A percentile compares a stretch with the other conserved stretches of the same genome.
These are phyloP conservation scores for Nemania sp. DNA, from an alignment of 2,329 filamentous ascomycete species.

Conservation along the genomic window DNA sequence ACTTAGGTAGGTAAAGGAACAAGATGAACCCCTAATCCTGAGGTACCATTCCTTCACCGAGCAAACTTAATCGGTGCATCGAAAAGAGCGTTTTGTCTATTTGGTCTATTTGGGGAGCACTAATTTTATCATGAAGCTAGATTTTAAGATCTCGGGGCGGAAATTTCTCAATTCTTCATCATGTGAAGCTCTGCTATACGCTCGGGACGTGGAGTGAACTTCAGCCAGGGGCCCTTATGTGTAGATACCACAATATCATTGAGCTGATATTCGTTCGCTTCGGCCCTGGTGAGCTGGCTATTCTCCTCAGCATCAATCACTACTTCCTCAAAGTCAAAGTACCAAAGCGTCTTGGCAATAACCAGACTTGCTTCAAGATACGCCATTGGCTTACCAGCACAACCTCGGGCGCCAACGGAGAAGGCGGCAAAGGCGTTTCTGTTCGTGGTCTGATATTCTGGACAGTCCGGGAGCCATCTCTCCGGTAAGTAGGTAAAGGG, in stretches of 20 bases:
- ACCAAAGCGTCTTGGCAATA: slow-evolving; percentile 46
- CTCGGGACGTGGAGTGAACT: background rate
- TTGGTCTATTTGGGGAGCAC: too few relatives aligned
- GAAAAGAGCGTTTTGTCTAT: too few relatives aligned
- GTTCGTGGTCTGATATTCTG: background rate
- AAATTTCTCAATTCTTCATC: background rate
- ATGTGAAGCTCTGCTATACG: background rate
- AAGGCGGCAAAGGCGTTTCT: slow-evolving; percentile 42
- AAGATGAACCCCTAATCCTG: too few relatives aligned
- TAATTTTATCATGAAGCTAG: too few relatives aligned
- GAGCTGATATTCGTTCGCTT: slow-evolving; percentile 1
- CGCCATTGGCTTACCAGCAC: slow-evolving; percentile 52
- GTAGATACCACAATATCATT: slow-evolving; percentile 5
- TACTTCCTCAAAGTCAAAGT: slow-evolving; percentile 42
- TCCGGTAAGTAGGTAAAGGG: background rate
- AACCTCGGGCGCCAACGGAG: slow-evolving; percentile 39
- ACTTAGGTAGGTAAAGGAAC: too few relatives aligned
- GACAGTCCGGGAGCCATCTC: background rate
- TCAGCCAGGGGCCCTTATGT: slow-evolving; percentile 6
- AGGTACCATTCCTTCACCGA: too few relatives aligned
- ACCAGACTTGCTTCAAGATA: slow-evolving; percentile 49
- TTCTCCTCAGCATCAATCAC: too few relatives aligned
- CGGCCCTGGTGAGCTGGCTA: background rate
- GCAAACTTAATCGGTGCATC: too few relatives aligned
- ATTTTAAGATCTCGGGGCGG: background rate